Evolutionary conservation across 2,329 filamentous ascomycete species (phyloP).

Genomic region (Talaromyces marneffei): DNA sequence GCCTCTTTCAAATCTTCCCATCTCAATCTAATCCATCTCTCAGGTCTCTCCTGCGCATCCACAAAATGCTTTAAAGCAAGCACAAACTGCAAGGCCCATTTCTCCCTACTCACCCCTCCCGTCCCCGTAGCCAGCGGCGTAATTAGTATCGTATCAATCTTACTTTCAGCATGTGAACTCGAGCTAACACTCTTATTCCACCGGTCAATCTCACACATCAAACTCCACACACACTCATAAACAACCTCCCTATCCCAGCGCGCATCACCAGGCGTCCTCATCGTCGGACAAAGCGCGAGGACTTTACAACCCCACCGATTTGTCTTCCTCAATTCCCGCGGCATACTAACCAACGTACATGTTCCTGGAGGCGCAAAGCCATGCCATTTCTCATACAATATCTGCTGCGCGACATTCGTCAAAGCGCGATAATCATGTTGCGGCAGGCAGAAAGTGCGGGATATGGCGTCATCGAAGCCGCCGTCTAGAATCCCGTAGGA

Average conservation of each 20-base stretch:
- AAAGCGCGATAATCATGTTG: slow-evolving; percentile 43
- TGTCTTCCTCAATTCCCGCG: slow-evolving; percentile 30
- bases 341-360: slow-evolving; percentile 46
- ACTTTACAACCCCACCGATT: slow-evolving; percentile 42
- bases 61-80: slow-evolving; percentile 50
- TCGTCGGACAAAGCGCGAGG: slow-evolving; percentile 50
- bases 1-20: slow-evolving; percentile 31
- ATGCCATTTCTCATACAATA: slow-evolving; percentile 44
- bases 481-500: slow-evolving; percentile 52
- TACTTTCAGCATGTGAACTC: slow-evolving; percentile 1
- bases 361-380: slow-evolving; percentile 49
- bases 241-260: slow-evolving; percentile 50
- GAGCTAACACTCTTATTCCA: slow-evolving; percentile 36
- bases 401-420: slow-evolving; percentile 41
- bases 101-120: slow-evolving; percentile 41
- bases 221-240: slow-evolving; percentile 50
- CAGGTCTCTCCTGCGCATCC: slow-evolving; percentile 41
- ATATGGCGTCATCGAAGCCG: slow-evolving; percentile 52
- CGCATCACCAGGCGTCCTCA: slow-evolving; percentile 43
- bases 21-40: slow-evolving; percentile 38
- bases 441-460: slow-evolving; percentile 42
- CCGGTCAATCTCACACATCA: slow-evolving; percentile 46
- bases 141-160: slow-evolving; percentile 45
- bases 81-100: slow-evolving; percentile 48
- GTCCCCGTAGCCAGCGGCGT: slow-evolving; percentile 49